Percentiles rank a stretch among this genome's conserved stretches.
Evolutionary conservation across 495 filamentous ascomycete species (phyloP).

Genomic region (Penicillium parvum): DNA sequence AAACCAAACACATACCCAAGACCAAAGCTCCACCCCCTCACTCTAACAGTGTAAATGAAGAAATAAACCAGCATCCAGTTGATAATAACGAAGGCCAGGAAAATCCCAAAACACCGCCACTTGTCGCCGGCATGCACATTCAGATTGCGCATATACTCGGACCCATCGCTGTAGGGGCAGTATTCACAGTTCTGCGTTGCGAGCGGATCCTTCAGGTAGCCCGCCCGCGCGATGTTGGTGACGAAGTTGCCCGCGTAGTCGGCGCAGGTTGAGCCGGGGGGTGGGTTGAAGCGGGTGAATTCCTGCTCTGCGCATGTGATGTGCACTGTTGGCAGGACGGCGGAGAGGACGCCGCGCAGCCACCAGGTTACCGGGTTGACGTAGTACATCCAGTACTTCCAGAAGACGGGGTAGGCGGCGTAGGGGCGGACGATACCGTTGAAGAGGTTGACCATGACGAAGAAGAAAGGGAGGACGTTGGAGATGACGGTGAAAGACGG

Average conservation of each 20-base stretch:
- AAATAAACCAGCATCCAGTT: constrained; percentile 83
- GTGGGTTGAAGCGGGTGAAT: constrained; percentile 61
- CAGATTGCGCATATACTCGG: constrained; percentile 63
- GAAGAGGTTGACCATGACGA: constrained; percentile 72
- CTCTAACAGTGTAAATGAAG: constrained; percentile 74
- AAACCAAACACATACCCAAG: constrained; percentile 53
- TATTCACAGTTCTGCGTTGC: constrained; percentile 63
- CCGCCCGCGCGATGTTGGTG: constrained; percentile 37
- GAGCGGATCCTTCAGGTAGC: constrained; percentile 56
- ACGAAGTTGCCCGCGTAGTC: constrained; percentile 58
- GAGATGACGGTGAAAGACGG: constrained; percentile 76
- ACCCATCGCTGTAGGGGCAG: constrained; percentile 62
- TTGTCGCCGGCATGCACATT: constrained; percentile 63
- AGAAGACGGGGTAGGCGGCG: constrained; percentile 71
- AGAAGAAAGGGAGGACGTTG: constrained; percentile 60
- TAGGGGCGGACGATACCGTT: constrained; percentile 71
- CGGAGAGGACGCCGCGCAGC: constrained; percentile 68
- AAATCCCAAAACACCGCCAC: constrained; percentile 77
- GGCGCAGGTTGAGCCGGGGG: constrained; percentile 57
- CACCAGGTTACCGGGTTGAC: constrained; percentile 67
- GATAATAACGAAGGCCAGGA: constrained; percentile 67
- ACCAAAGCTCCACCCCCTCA: constrained; percentile 71
- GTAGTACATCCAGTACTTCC: constrained; percentile 77
- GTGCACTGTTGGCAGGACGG: constrained; percentile 48
- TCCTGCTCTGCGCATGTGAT: constrained; percentile 58